Evolutionary conservation across 768 basidiomycete species (phyloP), one percentile per base, ranked within the genome.

Genomic region (Xerocomus brunneocitrinus): DNA sequence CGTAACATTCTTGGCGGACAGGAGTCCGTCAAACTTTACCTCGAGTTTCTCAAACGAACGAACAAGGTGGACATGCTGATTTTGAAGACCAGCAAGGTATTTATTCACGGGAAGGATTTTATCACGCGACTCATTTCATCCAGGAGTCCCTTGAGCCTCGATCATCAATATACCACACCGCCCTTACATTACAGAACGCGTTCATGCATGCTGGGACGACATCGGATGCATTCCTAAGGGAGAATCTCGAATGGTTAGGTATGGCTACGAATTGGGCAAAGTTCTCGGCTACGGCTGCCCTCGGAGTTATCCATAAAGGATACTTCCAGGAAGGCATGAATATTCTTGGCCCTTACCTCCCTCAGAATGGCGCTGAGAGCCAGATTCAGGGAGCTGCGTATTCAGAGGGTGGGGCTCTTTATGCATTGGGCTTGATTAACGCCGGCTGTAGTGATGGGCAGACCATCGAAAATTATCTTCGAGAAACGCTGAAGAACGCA

Each of bases 171-270:
- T 98, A 94, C 68, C 97, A 99, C 73, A 94, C 92, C 5, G 94
- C 97, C 4, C 81, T 99, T 58, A 94, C 94, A 8, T 81, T 99
- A 53, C 91, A 95, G 68, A 98, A 99, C 69, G 94, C 97, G 2
- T 98, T 95, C 69, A 95, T 95, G 84, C 87, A 97, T 66, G 85
- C 95, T n/a, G 97, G 97, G 44, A 99, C 97, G 3, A 93, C 94
- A 0, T 95, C 94, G 1, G 97, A 99, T 64, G 67, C 80, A 25
- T 99, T 98, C 74, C 76, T 99, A 19, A 85, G 94, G 12, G 91
- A 98, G 49, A 98, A 98, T 68, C 80, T 99, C 32, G 95, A 98
- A 66, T 99, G 95, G 94, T 82, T 99, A 4, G 90, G 84, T 9
- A 80, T 91, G 49, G 97, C 97, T 3, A 87, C 87, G 27, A 98